phyloP scores from a whole-genome alignment of 1,284 basidiomycete genomes.

The Moniliella sp. region DNA sequence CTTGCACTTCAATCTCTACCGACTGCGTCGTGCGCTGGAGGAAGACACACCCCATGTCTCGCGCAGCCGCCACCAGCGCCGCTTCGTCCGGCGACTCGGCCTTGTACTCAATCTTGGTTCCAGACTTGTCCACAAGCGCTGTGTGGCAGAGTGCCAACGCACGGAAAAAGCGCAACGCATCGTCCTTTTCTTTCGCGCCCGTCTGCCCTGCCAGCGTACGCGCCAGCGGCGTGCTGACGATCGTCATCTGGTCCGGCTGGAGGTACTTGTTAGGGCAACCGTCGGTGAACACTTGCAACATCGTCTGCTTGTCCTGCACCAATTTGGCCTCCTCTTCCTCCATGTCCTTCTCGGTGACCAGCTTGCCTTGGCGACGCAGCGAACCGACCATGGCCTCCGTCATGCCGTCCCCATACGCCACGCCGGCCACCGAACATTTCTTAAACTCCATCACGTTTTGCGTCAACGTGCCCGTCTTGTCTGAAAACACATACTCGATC shows the following conservation, averaged over 20 bases:
- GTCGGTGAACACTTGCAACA: conserved; percentile 54
- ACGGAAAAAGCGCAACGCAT: conserved; percentile 53
- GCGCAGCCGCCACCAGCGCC: conserved; percentile 68
- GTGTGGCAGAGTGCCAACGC: conserved; percentile 77
- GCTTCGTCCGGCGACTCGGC: conserved; percentile 88
- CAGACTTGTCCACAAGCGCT: conserved; percentile 53
- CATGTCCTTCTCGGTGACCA: conserved; percentile 44
- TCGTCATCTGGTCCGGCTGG: conserved; percentile 58
- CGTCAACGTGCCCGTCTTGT: conserved; percentile 43
- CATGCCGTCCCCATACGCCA: conserved; percentile 70
- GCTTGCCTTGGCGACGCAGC: conserved; percentile 56
- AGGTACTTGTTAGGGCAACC: conserved; percentile 74
- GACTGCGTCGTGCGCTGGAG: conserved; percentile 51
- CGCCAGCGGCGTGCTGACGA: conserved; percentile 65
- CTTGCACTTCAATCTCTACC: conserved; percentile 75
- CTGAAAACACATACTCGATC: conserved; percentile 90
- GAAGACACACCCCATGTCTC: conserved; percentile 82
- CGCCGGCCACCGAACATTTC: conserved; percentile 67
- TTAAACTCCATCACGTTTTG: conserved; percentile 91
- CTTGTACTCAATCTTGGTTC: conserved; percentile 62
- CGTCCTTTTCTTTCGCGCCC: conserved; percentile 42
- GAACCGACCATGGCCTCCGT: conserved; percentile 87
- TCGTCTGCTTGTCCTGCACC: conserved; percentile 48
- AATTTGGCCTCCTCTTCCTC: conserved; percentile 40
- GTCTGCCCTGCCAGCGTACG: conserved; percentile 46